Evolutionary conservation across 1,284 basidiomycete species (phyloP), one percentile per base, ranked within the genome.

Genomic region (Trichosporon ovoides): DNA sequence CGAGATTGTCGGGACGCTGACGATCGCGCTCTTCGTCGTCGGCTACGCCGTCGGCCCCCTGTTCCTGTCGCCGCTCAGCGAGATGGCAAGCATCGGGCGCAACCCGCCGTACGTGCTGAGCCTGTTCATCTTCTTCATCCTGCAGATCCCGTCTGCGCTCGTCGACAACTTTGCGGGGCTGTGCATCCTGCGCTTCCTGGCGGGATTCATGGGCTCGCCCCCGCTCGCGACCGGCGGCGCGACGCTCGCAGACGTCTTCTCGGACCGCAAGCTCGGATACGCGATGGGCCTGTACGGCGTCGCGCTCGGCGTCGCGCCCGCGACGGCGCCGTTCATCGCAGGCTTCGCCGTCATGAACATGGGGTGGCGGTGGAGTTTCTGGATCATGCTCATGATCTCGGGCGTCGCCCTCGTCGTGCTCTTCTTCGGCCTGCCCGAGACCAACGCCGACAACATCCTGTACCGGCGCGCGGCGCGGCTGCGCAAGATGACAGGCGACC

Each of bases 221-320:
- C 70, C 72, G 3, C 68, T 74, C 28, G 66, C 70, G 0, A 66
- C 61, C n/a, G 67, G 62, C 3, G 87, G 86, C 40, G 88, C 85
- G 2, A 81, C 86, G 1, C 75, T 91, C 0, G 82, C 83, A 2
- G 89, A 91, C 71, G 79, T 86, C 46, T 91, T 84, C 82, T 71
- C 68, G n/a, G 70, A 85, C 0, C 62, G 60, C 13, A 65, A 89
- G 65, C 80, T 87, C 63, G 87, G 87, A 0, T 77, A 80, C 60
- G 86, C 86, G 0, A 80, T 87, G 24, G 84, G 85, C 0, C 77
- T 87, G 1, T 89, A 88, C 71, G 85, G 87, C 24, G 57, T 68
- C 5, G 69, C 63, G 5, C 58, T 67, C 31, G 66, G 61, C 10
- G 61, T 63, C 22, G 65, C 63, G 2, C 68, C 69, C 0, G 66